These are phyloP conservation scores for Lachnellula cervina DNA, from an alignment of 2,329 filamentous ascomycete genomes.

Conservation along the genomic window DNA sequence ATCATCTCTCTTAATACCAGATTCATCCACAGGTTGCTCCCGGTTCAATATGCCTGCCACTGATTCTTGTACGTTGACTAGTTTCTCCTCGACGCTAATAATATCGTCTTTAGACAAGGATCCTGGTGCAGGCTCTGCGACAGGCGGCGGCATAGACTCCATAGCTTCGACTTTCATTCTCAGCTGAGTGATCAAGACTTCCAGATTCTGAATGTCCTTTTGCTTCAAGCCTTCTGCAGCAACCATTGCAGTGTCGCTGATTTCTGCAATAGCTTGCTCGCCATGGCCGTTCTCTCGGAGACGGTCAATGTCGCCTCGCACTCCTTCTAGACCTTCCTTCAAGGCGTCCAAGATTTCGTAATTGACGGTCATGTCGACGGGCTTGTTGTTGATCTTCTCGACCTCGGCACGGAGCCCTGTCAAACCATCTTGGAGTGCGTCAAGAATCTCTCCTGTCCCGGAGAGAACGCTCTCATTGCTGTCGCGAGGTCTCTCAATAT, in stretches of 20 bases:
- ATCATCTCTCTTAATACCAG: slow-evolving; percentile 70
- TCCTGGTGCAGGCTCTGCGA: slow-evolving; percentile 37
- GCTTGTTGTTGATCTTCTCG: slow-evolving; percentile 72
- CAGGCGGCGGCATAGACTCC: slow-evolving; percentile 48
- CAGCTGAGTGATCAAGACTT: slow-evolving; percentile 75
- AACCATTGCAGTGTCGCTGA: slow-evolving; percentile 47
- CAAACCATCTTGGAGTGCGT: slow-evolving; percentile 84
- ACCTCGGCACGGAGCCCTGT: slow-evolving; percentile 72
- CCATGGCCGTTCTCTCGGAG: slow-evolving; percentile 56
- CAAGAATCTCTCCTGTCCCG: slow-evolving; percentile 82
- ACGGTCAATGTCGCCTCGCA: slow-evolving; percentile 73
- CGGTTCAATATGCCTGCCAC: slow-evolving; percentile 47
- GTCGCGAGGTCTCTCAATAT: slow-evolving; percentile 54
- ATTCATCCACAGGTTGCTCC: slow-evolving; percentile 33
- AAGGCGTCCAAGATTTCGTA: slow-evolving; percentile 87
- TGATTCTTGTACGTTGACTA: slow-evolving; percentile 52
- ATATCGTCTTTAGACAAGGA: slow-evolving; percentile 50
- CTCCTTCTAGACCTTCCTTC: slow-evolving; percentile 70
- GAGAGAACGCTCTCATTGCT: slow-evolving; percentile 27
- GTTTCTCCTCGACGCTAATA: slow-evolving; percentile 48
- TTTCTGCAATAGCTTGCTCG: slow-evolving; percentile 45
- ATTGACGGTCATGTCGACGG: slow-evolving; percentile 74
- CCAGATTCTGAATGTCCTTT: slow-evolving; percentile 79
- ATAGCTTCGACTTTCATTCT: slow-evolving; percentile 79
- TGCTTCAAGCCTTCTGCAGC: slow-evolving; percentile 53